A percentile compares a stretch with the other conserved stretches of the same genome.
Evolutionary conservation across 208 protist genomes (phyloP).

Genomic region (Blechomonas ayalai): DNA sequence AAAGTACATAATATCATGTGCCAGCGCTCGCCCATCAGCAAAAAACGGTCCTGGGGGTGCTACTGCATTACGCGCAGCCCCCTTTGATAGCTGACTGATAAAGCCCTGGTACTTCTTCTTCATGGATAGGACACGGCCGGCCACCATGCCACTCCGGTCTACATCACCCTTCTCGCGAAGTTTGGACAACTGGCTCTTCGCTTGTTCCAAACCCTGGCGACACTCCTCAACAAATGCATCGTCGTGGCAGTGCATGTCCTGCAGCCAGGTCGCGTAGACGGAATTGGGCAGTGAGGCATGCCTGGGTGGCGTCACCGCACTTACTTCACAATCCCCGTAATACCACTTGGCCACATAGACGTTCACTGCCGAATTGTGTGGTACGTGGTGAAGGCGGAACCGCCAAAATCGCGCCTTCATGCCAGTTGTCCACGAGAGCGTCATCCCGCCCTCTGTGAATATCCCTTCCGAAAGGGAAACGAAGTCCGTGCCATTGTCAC

Average conservation of each 20-base stretch:
- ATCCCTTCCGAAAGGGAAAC: conserved; percentile 20
- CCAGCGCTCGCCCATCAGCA: conserved; percentile 8
- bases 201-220: conserved; percentile 43
- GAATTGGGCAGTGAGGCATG: conserved; percentile 18
- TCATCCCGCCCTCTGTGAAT: conserved; percentile 11
- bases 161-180: conserved; percentile 29
- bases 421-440: conserved; percentile 25
- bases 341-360: conserved; percentile 43
- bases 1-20: conserved; percentile 37
- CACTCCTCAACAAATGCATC: conserved; percentile 42
- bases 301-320: background rate
- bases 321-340: conserved; percentile 9
- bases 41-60: conserved; percentile 15
- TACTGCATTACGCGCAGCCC: conserved; percentile 19
- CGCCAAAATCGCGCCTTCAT: conserved; percentile 22
- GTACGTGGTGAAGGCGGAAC: conserved; percentile 12
- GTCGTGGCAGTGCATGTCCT: conserved; percentile 43
- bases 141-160: conserved; percentile 30
- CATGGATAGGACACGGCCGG: conserved; percentile 27
- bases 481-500: conserved; percentile 70
- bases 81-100: conserved; percentile 44
- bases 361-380: conserved; percentile 16
- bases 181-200: conserved; percentile 34
- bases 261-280: conserved; percentile 33
- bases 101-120: conserved; percentile 37